Percentiles rank a stretch among this genome's conserved stretches.
phyloP scores from a whole-genome alignment of 768 basidiomycete species.

The Russula lepida region DNA sequence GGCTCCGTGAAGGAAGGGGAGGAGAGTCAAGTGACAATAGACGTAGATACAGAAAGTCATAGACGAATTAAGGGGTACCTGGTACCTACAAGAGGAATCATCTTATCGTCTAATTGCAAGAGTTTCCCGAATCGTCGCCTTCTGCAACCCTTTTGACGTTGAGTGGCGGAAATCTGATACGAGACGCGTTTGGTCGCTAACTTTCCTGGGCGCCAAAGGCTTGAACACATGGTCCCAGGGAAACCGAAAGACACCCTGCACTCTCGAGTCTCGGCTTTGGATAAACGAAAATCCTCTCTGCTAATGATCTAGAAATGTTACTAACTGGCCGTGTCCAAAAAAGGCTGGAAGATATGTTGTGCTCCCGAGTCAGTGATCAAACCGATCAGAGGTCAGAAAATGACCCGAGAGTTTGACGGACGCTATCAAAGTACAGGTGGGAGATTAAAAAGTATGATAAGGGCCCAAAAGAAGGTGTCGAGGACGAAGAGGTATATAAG shows the following conservation, averaged over 20 bases:
- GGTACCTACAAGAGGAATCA: too few relatives aligned
- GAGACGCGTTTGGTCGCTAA: too few relatives aligned
- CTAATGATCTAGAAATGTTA: background rate
- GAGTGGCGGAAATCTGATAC: too few relatives aligned
- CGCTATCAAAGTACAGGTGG: background rate
- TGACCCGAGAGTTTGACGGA: background rate
- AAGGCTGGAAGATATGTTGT: background rate
- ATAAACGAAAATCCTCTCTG: background rate
- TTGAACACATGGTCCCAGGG: too few relatives aligned
- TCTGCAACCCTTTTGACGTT: too few relatives aligned
- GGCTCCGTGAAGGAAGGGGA: too few relatives aligned
- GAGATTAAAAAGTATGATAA: background rate
- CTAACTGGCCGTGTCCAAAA: background rate
- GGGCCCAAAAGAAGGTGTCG: background rate
- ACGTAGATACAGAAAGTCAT: too few relatives aligned
- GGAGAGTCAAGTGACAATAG: too few relatives aligned
- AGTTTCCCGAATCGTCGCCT: too few relatives aligned
- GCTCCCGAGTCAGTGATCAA: background rate
- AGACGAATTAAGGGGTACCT: too few relatives aligned
- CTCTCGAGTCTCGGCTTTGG: background rate
- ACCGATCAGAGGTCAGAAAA: background rate
- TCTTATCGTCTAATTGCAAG: too few relatives aligned
- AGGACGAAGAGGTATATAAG: background rate
- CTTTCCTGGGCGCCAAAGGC: background rate
- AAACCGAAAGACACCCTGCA: background rate